These are phyloP conservation scores for Guyanaporus albipodus DNA, from an alignment of 768 basidiomycete species.

Conservation along the genomic window DNA sequence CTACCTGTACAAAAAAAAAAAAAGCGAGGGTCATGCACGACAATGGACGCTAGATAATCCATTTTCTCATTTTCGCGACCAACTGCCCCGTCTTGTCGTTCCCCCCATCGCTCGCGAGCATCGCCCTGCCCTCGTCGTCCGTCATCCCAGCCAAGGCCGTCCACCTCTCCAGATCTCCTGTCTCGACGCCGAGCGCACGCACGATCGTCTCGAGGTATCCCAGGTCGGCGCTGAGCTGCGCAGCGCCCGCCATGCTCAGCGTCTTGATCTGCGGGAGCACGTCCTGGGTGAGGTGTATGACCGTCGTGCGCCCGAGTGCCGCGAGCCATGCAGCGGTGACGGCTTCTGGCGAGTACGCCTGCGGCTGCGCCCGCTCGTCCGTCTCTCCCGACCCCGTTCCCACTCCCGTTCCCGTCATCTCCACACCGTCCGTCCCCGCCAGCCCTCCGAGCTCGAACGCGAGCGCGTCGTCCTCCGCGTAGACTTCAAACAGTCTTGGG, in stretches of 20 bases:
- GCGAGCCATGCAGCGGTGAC: constrained; percentile 91
- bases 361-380: constrained; percentile 29
- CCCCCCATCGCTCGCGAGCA: constrained; percentile 16
- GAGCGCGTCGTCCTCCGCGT: constrained; percentile 87
- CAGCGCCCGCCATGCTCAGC: constrained; percentile 63
- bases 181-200: constrained; percentile 85
- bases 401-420: constrained; percentile 27
- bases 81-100: constrained; percentile 15
- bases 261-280: constrained; percentile 69
- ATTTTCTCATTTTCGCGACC: constrained; percentile 34
- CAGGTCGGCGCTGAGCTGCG: constrained; percentile 83
- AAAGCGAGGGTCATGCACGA: no score
- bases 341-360: constrained; percentile 55
- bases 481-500: constrained; percentile 90
- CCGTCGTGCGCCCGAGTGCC: constrained; percentile 78
- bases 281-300: constrained; percentile 64
- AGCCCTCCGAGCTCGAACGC: constrained; percentile 84
- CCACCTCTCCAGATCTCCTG: constrained; percentile 77
- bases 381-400: constrained; percentile 8
- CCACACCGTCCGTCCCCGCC: constrained; percentile 56
- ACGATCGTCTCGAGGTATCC: constrained; percentile 90
- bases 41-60: constrained; percentile 21
- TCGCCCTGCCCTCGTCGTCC: constrained; percentile 38
- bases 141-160: constrained; percentile 62
- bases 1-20: no score